Evolutionary conservation across 768 basidiomycete species (phyloP), one percentile per base, ranked within the genome.

Genomic region (Auriscalpium orientale): DNA sequence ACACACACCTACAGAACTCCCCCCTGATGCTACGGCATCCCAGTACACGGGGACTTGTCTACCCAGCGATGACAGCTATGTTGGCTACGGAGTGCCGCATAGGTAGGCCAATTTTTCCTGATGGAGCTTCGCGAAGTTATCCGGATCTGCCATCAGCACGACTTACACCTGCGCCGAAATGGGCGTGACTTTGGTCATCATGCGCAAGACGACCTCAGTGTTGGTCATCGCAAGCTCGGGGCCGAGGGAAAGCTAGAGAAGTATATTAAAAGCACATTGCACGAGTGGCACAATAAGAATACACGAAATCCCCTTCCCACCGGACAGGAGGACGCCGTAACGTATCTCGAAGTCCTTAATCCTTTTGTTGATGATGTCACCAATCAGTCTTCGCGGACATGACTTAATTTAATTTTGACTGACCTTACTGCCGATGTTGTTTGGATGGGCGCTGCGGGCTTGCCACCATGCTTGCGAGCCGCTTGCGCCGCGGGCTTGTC

Each of bases 181-280:
- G 54, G 54, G 16, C 54, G 58, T 3, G 35, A 55, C 22, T n/a
- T 40, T 5, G 53, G 49, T 40, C 52, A 51, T 36, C 46, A 44
- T 13, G 49, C 54, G 8, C 8, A 51, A 8, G 58, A 58, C 28
- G 44, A 28, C 28, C 7, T 28, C 49, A 16, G 38, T 55, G 11
- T 20, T 7, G 9, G 22, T 3, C 18, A 34, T 51, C 11, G 35
- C 8, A 11, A 34, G 10, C 22, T 28, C 55, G 8, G 37, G 34
- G 4, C 11, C 36, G 8, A 43, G 40, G 22, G 21, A 3, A 58
- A 51, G 35, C 12, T 55, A 16, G 13, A 34, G 3, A 48, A 55
- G 9, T 55, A 49, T 22, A 52, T 58, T 47, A 28, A 12, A 22
- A 44, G 22, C 3, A 44, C 16, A 1, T 4, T 53, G 16, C 20